Conservation (phyloP, 1,284 basidiomycete species). For the Austroboletus niveus region DNA sequence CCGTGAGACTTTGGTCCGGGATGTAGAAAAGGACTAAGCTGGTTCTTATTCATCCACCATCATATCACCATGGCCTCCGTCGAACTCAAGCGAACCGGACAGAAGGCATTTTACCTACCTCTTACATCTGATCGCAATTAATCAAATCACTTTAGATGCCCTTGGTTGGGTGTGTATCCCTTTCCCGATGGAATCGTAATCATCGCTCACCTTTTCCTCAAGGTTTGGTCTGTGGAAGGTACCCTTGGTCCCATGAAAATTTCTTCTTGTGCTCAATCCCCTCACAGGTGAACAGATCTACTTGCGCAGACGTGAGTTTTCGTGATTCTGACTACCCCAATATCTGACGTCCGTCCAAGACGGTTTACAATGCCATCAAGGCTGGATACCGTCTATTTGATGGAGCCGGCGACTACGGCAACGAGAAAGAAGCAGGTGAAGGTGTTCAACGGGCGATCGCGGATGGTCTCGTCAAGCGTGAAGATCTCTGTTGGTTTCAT, state of each 20-base stretch:
- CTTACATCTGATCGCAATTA: slow-evolving; percentile 1
- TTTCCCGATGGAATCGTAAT: neutral
- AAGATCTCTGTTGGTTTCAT: slow-evolving; percentile 67
- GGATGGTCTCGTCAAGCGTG: slow-evolving; percentile 70
- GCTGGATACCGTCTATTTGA: slow-evolving; percentile 82
- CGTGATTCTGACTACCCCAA: neutral
- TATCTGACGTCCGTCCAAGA: slow-evolving; percentile 34
- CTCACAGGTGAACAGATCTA: slow-evolving; percentile 51
- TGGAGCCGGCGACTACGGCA: slow-evolving; percentile 79
- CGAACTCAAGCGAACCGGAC: slow-evolving; percentile 56
- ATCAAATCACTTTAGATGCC: slow-evolving; percentile 25
- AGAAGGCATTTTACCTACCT: slow-evolving; percentile 40
- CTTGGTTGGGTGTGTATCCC: slow-evolving; percentile 29
- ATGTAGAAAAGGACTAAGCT: neutral
- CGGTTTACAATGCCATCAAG: slow-evolving; percentile 70
- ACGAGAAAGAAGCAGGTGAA: slow-evolving; percentile 85
- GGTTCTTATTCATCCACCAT: neutral
- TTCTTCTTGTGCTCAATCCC: slow-evolving; percentile 2
- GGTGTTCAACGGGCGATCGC: slow-evolving; percentile 72
- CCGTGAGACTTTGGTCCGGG: too few species aligned
- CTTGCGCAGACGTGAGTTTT: slow-evolving; percentile 56
- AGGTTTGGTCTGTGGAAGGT: slow-evolving; percentile 76
- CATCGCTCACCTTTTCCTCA: neutral
- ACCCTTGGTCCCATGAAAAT: slow-evolving; percentile 14
- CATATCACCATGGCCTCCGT: slow-evolving; percentile 45